Percentiles rank a stretch among this genome's conserved stretches.
Conservation (phyloP, 1,284 basidiomycete genomes). For the Rhodotorula sp. region DNA sequence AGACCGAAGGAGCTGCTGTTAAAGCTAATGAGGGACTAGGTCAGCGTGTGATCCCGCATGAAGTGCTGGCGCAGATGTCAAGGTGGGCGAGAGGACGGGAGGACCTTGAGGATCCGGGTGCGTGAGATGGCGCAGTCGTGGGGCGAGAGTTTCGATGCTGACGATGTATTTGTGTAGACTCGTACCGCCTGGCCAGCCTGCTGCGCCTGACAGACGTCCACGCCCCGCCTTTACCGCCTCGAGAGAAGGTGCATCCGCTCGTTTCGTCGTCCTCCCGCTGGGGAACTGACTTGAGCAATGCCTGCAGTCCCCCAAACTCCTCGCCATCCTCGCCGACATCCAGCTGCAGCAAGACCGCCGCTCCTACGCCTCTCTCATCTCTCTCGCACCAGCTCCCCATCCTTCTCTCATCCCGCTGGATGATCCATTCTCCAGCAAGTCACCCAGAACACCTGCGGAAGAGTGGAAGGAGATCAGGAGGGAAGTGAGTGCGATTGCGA, state of each 20-base stretch:
- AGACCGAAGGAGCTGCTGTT: background rate
- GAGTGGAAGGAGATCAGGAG: constrained; percentile 42
- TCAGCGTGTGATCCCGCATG: constrained; percentile 15
- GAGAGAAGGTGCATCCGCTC: constrained; percentile 20
- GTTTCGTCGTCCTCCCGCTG: background rate
- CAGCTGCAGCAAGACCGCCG: constrained; percentile 36
- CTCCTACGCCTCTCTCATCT: constrained; percentile 37
- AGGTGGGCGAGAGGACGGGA: constrained; percentile 6
- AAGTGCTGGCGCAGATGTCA: constrained; percentile 12
- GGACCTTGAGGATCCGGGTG: background rate
- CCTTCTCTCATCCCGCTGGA: constrained; percentile 21
- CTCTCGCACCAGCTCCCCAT: constrained; percentile 11
- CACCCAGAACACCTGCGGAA: constrained; percentile 23
- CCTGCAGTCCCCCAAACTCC: constrained; percentile 41
- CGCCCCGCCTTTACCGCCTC: constrained; percentile 25
- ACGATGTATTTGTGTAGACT: background rate
- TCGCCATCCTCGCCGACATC: constrained; percentile 41
- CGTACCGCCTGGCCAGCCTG: constrained; percentile 19
- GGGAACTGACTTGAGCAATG: background rate
- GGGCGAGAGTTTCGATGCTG: no score
- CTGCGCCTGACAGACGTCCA: constrained; percentile 27
- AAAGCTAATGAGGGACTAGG: no score
- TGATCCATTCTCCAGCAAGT: background rate
- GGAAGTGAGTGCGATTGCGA: constrained; percentile 43
- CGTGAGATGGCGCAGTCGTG: no score